Conservation (phyloP, 805 yeast genomes). For the Lachancea fermentati region DNA sequence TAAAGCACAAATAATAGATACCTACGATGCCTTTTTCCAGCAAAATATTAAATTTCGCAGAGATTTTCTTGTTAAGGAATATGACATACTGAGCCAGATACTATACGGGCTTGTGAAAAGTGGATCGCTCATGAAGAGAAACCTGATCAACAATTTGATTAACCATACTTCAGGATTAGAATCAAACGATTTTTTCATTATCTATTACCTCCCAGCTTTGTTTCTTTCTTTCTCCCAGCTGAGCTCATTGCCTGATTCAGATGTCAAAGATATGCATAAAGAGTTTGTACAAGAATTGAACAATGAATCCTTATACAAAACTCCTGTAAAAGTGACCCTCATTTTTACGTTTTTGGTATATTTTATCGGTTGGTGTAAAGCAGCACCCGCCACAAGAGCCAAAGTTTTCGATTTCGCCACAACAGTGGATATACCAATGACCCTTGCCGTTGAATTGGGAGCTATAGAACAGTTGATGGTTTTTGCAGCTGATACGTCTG, state of each 20-base stretch:
- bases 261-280: constrained; percentile 36
- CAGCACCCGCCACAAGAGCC: constrained; percentile 36
- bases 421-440: constrained; percentile 55
- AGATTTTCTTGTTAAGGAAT: constrained; percentile 56
- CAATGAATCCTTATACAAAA: constrained; percentile 38
- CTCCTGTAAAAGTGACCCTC: constrained; percentile 46
- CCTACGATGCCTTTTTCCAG: constrained; percentile 40
- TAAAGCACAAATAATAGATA: constrained; percentile 50
- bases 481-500: constrained; percentile 50
- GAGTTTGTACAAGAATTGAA: constrained; percentile 34
- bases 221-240: constrained; percentile 41
- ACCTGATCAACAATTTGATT: constrained; percentile 37
- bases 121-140: constrained; percentile 30
- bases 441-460: constrained; percentile 53
- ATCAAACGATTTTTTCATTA: constrained; percentile 56
- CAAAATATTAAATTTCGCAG: constrained; percentile 53
- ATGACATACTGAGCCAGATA: constrained; percentile 66
- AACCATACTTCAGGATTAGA: constrained; percentile 43
- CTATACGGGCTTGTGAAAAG: constrained; percentile 46
- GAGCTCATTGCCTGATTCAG: constrained; percentile 32
- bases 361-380: constrained; percentile 66
- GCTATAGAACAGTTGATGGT: constrained; percentile 65
- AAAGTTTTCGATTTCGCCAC: constrained; percentile 47
- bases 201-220: constrained; percentile 62
- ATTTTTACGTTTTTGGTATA: constrained; percentile 48